phyloP scores from a whole-genome alignment of 495 filamentous ascomycete genomes.

The Trypethelium eluteriae region DNA sequence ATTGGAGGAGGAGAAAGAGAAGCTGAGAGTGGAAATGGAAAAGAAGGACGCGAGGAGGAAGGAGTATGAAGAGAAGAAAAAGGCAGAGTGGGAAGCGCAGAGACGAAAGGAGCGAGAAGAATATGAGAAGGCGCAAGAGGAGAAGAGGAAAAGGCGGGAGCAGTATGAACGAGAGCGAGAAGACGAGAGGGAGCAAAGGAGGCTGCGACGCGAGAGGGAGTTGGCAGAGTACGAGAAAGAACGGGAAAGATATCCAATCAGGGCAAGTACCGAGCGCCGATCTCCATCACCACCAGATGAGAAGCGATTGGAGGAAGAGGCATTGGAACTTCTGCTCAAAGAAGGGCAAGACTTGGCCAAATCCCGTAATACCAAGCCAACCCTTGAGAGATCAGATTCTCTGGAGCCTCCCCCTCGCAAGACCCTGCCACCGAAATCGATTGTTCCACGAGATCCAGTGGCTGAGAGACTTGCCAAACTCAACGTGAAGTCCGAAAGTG shows the following conservation, averaged over 20 bases:
- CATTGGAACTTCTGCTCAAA: slow-evolving; percentile 28
- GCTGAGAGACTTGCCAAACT: slow-evolving; percentile 27
- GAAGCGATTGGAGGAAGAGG: slow-evolving; percentile 38
- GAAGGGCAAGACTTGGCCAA: slow-evolving; percentile 57
- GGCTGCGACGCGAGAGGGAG: slow-evolving; percentile 6
- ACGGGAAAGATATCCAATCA: slow-evolving; percentile 24
- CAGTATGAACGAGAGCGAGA: slow-evolving; percentile 22
- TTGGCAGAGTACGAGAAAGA: slow-evolving; percentile 18
- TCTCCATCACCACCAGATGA: slow-evolving; percentile 17
- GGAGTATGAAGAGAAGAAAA: slow-evolving; percentile 19
- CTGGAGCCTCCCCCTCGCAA: slow-evolving; percentile 41
- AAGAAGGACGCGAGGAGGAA: slow-evolving; percentile 16
- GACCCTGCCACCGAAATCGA: slow-evolving; percentile 29
- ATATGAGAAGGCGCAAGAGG: slow-evolving; percentile 17
- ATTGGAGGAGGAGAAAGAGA: slow-evolving; percentile 21
- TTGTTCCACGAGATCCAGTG: slow-evolving; percentile 31
- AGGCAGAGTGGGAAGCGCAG: slow-evolving; percentile 8
- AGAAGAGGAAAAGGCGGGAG: slow-evolving; percentile 12
- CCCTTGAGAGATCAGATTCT: slow-evolving; percentile 47
- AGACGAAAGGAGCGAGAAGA: slow-evolving; percentile 20
- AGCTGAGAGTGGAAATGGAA: slow-evolving; percentile 16
- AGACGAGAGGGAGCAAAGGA: slow-evolving; percentile 22
- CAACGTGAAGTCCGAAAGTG: slow-evolving; percentile 19
- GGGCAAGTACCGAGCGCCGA: not conserved
- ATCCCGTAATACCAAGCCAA: slow-evolving; percentile 42